phyloP scores from a whole-genome alignment of 176 grass and related monocot species.

The Aegilops tauschii region DNA sequence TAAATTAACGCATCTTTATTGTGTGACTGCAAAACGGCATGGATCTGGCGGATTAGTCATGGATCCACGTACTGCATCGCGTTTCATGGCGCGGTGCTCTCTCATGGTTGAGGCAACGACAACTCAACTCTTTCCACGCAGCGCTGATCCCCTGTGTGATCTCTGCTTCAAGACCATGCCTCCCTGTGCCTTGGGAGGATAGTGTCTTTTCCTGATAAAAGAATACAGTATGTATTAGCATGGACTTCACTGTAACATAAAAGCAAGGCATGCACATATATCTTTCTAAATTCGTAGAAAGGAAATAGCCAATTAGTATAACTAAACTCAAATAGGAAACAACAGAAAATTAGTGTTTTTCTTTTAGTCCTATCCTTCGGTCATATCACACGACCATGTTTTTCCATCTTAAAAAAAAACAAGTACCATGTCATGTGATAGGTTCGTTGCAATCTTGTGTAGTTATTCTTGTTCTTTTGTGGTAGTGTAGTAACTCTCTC shows the following conservation, averaged over 20 bases:
- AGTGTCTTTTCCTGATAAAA: conserved; percentile 30
- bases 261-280: neutral
- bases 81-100: neutral
- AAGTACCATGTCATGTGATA: neutral
- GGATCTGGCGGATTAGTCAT: neutral
- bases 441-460: neutral
- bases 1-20: conserved; percentile 33
- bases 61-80: neutral
- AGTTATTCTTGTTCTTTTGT: neutral
- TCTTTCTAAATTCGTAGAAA: neutral
- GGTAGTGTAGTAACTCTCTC: neutral
- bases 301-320: neutral
- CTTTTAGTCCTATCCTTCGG: neutral
- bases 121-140: conserved; percentile 9
- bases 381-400: neutral
- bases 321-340: neutral
- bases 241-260: neutral
- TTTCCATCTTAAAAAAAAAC: neutral
- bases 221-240: neutral
- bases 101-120: neutral
- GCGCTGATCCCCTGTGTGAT: conserved; percentile 16
- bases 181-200: conserved; percentile 30
- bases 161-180: conserved; percentile 36
- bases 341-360: neutral
- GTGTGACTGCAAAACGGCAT: neutral